Base-by-base conservation (phyloP, 345 rosid species). In the Hibiscus mutabilis region DNA sequence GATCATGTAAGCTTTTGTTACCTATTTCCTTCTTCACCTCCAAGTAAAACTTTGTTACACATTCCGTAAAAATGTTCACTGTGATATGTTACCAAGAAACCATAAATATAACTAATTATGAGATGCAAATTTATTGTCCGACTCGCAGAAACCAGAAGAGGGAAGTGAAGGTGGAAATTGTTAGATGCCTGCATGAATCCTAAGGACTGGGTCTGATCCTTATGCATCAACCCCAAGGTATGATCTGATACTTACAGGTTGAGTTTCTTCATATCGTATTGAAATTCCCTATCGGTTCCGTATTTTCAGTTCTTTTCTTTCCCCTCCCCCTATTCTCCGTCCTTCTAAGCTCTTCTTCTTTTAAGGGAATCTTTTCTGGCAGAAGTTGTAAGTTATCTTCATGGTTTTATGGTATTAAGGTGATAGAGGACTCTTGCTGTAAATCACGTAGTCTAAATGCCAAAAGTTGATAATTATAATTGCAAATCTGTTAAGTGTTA, bases 101-200 rank as follows among this genome's bases (percentile, higher is more conserved):
- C 22, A 51, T 40, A 35, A 33, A 47, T 33, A 42, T 49, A 60
- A 69, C 71, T 69, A 42, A 71, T 60, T n/a, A n/a, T 21, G 24
- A 8, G 47, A 74, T 57, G 40, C 18, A 9, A 46, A 16, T 0
- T 72, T 59, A 14, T 51, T 82, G 51, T 59, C 70, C 75, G 70
- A 15, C 16, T 8, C 68, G 74, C 88, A 95, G 99, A 87, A 86
- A 80, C 97, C 97, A 11, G 96, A 90, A 78, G 97, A 89, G 74
- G 99, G 99, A 70, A 95, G 86, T 19, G 99, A 95, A 60, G 99
- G 80, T 90, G 99, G 99, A 95, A 95, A 77, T 74, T 95, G 62
- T 83, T 92, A 77, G 97, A 95, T 82, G 97, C 99, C 60, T 95
- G 97, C 83, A 86, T 95, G 74, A 95, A 90, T 79, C 99, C 99